Percentiles rank a stretch among this genome's conserved stretches.
Evolutionary conservation across 2,329 filamentous ascomycete genomes (phyloP).

Genomic region (Fusarium pininemorale): DNA sequence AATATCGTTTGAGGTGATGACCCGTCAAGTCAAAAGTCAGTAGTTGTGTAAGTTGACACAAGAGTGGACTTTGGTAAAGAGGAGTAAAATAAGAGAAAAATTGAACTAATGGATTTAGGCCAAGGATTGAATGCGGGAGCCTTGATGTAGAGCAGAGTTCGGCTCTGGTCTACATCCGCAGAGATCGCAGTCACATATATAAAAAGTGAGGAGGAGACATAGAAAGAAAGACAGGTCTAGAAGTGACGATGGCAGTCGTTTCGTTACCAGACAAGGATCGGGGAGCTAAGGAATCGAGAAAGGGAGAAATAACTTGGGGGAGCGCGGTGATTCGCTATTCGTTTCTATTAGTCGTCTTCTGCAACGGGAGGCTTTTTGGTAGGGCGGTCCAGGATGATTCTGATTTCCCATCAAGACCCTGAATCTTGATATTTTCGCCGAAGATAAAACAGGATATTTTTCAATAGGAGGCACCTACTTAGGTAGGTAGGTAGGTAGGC

Average conservation of each 20-base stretch:
- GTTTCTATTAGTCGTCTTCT: constrained; percentile 10
- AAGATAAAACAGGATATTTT: constrained; percentile 5
- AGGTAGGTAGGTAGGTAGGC: background rate
- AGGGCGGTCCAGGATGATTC: constrained; percentile 14
- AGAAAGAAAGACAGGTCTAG: background rate
- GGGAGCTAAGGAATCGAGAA: background rate
- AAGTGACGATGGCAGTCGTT: constrained; percentile 18
- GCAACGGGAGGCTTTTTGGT: constrained; percentile 3
- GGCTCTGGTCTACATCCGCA: constrained; percentile 10
- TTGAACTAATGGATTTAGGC: constrained; percentile 15
- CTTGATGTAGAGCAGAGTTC: constrained; percentile 9
- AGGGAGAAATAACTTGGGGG: background rate
- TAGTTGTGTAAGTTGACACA: constrained; percentile 10
- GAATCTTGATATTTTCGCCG: constrained; percentile 12
- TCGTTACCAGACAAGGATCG: constrained; percentile 14
- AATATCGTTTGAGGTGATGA: background rate
- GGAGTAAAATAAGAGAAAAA: constrained; percentile 13
- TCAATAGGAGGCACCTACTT: background rate
- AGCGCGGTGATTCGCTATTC: background rate
- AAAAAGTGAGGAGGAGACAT: background rate
- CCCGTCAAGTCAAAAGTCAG: background rate
- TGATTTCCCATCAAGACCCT: constrained; percentile 13
- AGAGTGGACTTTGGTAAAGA: background rate
- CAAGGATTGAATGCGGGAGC: constrained; percentile 13
- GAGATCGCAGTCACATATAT: constrained; percentile 2